phyloP scores from a whole-genome alignment of 352 stramenopile species.

The Elongisporangium undulatum region DNA sequence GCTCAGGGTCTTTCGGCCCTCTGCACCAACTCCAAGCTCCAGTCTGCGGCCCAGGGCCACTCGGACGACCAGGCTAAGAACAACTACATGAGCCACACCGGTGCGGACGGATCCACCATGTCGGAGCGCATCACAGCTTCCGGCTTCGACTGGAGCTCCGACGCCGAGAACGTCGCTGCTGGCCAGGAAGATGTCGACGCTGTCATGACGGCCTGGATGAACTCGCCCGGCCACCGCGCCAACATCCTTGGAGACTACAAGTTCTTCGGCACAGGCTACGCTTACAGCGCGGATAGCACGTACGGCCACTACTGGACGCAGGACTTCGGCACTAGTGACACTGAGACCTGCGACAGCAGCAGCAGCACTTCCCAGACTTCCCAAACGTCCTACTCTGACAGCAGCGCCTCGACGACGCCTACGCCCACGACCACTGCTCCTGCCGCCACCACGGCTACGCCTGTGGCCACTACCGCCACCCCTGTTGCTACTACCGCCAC shows the following conservation, averaged over 20 bases:
- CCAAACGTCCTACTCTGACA: neutral
- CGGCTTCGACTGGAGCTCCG: constrained; percentile 26
- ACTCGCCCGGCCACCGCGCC: constrained; percentile 35
- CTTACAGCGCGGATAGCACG: constrained; percentile 21
- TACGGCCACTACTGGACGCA: constrained; percentile 32
- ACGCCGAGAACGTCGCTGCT: constrained; percentile 34
- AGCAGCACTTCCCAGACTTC: neutral
- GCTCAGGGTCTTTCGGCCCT: constrained; percentile 9
- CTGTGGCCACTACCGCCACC: constrained; percentile 5
- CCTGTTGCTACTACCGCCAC: neutral
- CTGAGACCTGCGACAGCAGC: constrained; percentile 19
- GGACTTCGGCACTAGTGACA: constrained; percentile 22
- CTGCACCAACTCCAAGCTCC: constrained; percentile 18
- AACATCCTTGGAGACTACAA: constrained; percentile 34
- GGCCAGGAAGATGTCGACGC: constrained; percentile 24
- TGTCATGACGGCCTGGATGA: constrained; percentile 53
- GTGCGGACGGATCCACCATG: constrained; percentile 15
- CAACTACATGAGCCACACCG: constrained; percentile 23
- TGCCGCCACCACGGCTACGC: constrained; percentile 11
- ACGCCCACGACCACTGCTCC: constrained; percentile 4
- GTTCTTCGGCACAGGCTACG: constrained; percentile 29
- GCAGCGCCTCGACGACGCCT: neutral
- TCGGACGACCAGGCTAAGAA: constrained; percentile 15
- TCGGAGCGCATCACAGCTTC: constrained; percentile 12
- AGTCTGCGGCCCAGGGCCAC: constrained; percentile 11